Evolutionary conservation across 2,329 filamentous ascomycete species (phyloP).

Genomic region (Cladophialophora carrionii): DNA sequence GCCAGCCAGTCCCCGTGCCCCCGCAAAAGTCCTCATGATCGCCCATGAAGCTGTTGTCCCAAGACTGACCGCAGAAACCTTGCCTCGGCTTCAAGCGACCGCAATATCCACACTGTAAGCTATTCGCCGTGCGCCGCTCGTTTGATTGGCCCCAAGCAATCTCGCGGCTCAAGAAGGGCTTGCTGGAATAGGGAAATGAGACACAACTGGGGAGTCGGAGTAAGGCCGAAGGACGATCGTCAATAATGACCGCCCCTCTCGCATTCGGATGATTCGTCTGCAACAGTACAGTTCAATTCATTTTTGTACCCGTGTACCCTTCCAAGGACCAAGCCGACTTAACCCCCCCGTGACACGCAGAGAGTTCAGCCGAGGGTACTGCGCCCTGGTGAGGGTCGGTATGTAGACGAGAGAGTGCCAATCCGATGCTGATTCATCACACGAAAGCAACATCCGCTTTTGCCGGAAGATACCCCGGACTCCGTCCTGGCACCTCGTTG

Average conservation of each 20-base stretch:
- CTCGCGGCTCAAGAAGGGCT: neutral
- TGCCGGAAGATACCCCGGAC: neutral
- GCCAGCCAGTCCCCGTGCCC: too few relatives aligned
- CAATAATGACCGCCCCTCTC: neutral
- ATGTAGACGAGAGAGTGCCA: neutral
- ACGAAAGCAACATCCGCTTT: neutral
- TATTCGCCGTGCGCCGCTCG: neutral
- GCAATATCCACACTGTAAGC: neutral
- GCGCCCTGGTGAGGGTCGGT: too few relatives aligned
- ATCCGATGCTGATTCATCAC: neutral
- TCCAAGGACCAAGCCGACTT: neutral
- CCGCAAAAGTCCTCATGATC: neutral
- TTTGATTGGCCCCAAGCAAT: conserved; percentile 6
- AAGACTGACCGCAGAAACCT: neutral
- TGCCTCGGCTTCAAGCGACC: neutral
- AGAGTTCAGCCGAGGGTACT: neutral
- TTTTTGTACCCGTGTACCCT: neutral
- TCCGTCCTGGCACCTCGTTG: neutral
- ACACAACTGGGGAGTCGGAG: conserved; percentile 2
- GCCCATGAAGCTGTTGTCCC: neutral
- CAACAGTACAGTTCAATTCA: neutral
- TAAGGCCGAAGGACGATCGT: conserved; percentile 13
- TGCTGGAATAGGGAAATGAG: neutral
- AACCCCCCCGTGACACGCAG: neutral
- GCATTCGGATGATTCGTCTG: neutral